Base-by-base conservation (phyloP, 495 filamentous ascomycete species). In the Annulohypoxylon nitens region DNA sequence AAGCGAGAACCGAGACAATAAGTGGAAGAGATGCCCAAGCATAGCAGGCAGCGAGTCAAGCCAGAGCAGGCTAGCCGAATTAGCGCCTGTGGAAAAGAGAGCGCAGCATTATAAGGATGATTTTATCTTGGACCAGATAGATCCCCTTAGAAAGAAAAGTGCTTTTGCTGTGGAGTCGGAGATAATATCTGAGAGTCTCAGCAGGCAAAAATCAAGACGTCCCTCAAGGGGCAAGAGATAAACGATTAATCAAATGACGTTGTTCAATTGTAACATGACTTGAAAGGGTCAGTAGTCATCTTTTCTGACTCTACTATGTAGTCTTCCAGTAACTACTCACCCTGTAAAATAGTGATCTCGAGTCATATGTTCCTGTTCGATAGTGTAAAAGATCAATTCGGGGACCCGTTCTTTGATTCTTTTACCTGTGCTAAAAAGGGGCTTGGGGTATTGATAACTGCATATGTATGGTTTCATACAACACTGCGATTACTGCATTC, bases 41-140 rank as follows among this genome's bases (percentile, higher is more conserved):
- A 74, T 51, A 59, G 43, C 69, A 23, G 69, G 67, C n/a, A 70
- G 74, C 48, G 74, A 74, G 36, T 73, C 73, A 14, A 69, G 69
- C 4, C 53, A 73, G 53, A 72, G 58, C 12, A 58, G 63, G 34
- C 11, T 75, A 14, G 65, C 70, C 7, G 69, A 69, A n/a, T 3
- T 60, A 20, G 59, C 18, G 1, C 45, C 66, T 0, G 63, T 57
- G 47, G 63, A 67, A 59, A 72, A 72, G 36, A 69, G 51, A 48
- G 25, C 45, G 4, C 48, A 53, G 2, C 63, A 76, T 55, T 76
- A 76, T 43, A 58, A 23, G 64, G 74, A 73, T n/a, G 70, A 69
- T n/a, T 76, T 67, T 33, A 61, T 76, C 41, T 9, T 73, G 18
- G 59, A 70, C 4, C 70, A 70, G 18, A 62, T 70, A 14, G 70